phyloP scores from a whole-genome alignment of 1,284 basidiomycete species.

The Phlebopus sp. region DNA sequence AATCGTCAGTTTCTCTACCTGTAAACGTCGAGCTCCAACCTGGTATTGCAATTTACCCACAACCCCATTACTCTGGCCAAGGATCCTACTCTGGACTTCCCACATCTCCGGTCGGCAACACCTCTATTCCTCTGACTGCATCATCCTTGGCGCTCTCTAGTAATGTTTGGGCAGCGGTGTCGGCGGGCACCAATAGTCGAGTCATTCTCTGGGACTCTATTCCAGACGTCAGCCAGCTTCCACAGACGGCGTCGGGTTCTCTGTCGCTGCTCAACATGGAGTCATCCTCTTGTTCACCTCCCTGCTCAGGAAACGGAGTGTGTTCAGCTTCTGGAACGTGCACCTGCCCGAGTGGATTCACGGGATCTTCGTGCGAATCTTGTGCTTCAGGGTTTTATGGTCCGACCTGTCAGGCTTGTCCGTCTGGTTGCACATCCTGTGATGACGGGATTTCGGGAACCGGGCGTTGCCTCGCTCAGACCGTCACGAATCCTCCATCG shows the following conservation, averaged over 20 bases:
- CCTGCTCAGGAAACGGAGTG: constrained; percentile 67
- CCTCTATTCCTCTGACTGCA: constrained; percentile 50
- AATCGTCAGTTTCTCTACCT: constrained; percentile 51
- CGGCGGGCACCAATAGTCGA: constrained; percentile 48
- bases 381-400: constrained; percentile 75
- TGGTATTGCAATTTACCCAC: constrained; percentile 60
- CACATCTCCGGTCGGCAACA: constrained; percentile 44
- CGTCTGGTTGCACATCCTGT: constrained; percentile 62
- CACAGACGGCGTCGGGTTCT: constrained; percentile 41
- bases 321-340: constrained; percentile 71
- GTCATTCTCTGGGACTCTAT: constrained; percentile 74
- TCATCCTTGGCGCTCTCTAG: constrained; percentile 59
- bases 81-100: constrained; percentile 58
- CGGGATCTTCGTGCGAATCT: constrained; percentile 72
- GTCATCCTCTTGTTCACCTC: constrained; percentile 65
- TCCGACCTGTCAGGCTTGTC: constrained; percentile 63
- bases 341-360: constrained; percentile 68
- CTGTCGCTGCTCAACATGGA: constrained; percentile 64
- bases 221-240: constrained; percentile 70
- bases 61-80: constrained; percentile 60
- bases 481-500: constrained; percentile 50
- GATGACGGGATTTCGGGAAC: constrained; percentile 75
- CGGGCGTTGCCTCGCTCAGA: constrained; percentile 59
- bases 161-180: constrained; percentile 68
- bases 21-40: constrained; percentile 62